Evolutionary conservation across 176 grass and related monocot genomes (phyloP), one percentile per base, ranked within the genome.

Genomic region (Cenchrus americanus): DNA sequence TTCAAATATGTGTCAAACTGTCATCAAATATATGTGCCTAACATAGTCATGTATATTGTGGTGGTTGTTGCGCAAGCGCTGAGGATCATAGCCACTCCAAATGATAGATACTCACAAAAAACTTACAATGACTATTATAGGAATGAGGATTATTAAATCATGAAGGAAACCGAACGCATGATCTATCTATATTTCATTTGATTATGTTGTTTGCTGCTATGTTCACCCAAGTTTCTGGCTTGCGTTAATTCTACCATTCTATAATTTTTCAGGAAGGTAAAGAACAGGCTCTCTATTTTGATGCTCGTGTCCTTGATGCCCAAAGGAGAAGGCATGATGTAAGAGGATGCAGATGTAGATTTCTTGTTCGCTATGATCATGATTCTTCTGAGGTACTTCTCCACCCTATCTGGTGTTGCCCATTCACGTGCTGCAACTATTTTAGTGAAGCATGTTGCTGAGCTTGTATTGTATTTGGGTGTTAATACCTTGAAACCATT

Each of bases 221-320:
- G 14, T 74, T 30, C 4, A 34, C 26, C 30, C 10, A 54, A 53
- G 15, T 19, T 53, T 24, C 19, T 58, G 15, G 5, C 30, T 13
- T 30, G 51, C 19, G 14, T 23, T 13, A 54, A 43, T 58, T 44
- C n/a, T 42, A 57, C 8, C 41, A 49, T 69, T 1, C 14, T 30
- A 61, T 24, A 75, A 57, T 57, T 59, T 53, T 59, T 70, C 79
- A 95, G 93, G 93, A 95, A 92, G 93, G 90, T 67, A 95, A 95
- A 90, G 93, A 95, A 54, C 93, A 95, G 80, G 93, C 93, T 81
- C 93, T 95, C 37, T 95, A 95, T 86, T 95, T 92, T 61, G 93
- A 95, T 86, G 90, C 93, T 13, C 83, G 71, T 79, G 87, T 95
- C 74, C 93, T 92, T 84, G 93, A 95, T 87, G 90, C 88, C 81